Evolutionary conservation across 345 rosid species (phyloP).

Genomic region (Turritis glabra): DNA sequence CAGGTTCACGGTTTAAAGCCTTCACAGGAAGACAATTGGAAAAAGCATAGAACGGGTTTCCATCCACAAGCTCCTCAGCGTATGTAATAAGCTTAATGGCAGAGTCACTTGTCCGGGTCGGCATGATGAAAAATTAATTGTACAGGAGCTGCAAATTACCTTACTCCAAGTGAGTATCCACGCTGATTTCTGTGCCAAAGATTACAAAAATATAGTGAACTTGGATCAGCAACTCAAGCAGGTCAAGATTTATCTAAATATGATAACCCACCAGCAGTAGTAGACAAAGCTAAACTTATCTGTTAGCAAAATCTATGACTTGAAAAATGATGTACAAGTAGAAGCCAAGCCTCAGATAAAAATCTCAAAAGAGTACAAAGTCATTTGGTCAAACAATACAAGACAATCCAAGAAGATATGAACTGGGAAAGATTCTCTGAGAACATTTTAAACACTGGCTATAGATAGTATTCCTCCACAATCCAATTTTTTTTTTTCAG

Average conservation of each 20-base stretch:
- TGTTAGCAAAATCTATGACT: not conserved
- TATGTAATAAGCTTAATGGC: constrained; percentile 60
- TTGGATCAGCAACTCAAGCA: not conserved
- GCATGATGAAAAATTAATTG: constrained; percentile 24
- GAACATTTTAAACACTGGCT: not conserved
- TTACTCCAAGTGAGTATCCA: not conserved
- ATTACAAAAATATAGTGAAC: constrained; percentile 7
- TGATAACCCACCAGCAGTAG: not conserved
- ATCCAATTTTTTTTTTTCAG: too few relatives aligned
- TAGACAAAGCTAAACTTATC: not conserved
- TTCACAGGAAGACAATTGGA: constrained; percentile 88
- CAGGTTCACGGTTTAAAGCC: constrained; percentile 80
- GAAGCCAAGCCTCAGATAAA: constrained; percentile 7
- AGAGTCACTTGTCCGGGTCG: constrained; percentile 41
- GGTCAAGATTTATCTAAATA: not conserved
- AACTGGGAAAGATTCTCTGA: not conserved
- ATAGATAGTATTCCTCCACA: too few relatives aligned
- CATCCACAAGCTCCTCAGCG: constrained; percentile 76
- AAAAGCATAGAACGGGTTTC: constrained; percentile 63
- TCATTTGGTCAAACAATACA: constrained; percentile 4
- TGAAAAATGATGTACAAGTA: not conserved
- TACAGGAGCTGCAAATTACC: constrained; percentile 13
- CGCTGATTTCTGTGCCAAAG: constrained; percentile 20
- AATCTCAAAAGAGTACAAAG: not conserved
- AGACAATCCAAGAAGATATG: not conserved